Conservation (phyloP, 352 stramenopile genomes). For the Pythium aphanidermatum region DNA sequence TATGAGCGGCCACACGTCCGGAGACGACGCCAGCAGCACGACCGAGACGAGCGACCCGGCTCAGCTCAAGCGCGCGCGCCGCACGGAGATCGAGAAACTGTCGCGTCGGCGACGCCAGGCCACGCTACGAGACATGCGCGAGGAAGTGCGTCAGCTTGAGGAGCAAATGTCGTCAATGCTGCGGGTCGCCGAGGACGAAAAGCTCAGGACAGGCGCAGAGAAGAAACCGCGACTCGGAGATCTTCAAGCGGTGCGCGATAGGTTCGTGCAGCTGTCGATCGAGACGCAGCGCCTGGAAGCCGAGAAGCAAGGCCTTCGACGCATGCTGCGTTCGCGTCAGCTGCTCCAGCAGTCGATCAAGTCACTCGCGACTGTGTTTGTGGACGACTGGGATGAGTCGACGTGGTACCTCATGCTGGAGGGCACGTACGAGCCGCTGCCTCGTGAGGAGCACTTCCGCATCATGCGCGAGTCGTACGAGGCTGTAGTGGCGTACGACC, state of each 20-base stretch:
- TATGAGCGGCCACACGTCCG: slow-evolving; percentile 12
- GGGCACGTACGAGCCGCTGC: slow-evolving; percentile 26
- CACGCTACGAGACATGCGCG: slow-evolving; percentile 31
- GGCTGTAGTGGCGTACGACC: slow-evolving; percentile 41
- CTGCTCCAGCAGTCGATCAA: slow-evolving; percentile 39
- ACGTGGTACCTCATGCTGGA: slow-evolving; percentile 14
- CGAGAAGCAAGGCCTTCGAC: slow-evolving; percentile 36
- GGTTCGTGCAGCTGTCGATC: slow-evolving; percentile 12
- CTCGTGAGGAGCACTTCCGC: slow-evolving; percentile 26
- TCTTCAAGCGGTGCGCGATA: slow-evolving; percentile 2
- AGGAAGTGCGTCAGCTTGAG: slow-evolving; percentile 40
- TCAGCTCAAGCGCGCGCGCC: slow-evolving; percentile 22
- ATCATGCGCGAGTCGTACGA: slow-evolving; percentile 54
- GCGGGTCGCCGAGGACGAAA: slow-evolving; percentile 5
- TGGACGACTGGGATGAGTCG: slow-evolving; percentile 19
- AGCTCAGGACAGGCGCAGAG: slow-evolving; percentile 2
- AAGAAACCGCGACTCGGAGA: too few species aligned
- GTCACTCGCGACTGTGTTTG: slow-evolving; percentile 26
- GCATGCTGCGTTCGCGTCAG: slow-evolving; percentile 46
- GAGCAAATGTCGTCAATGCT: slow-evolving; percentile 13
- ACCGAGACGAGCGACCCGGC: not conserved
- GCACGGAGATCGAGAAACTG: slow-evolving; percentile 59
- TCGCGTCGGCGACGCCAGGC: slow-evolving; percentile 23
- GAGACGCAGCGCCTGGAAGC: slow-evolving; percentile 18
- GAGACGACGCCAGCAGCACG: slow-evolving; percentile 6